A percentile compares a stretch with the other conserved stretches of the same genome.
Evolutionary conservation across 2,329 filamentous ascomycete species (phyloP).

Genomic region (Xylariaceae sp.): DNA sequence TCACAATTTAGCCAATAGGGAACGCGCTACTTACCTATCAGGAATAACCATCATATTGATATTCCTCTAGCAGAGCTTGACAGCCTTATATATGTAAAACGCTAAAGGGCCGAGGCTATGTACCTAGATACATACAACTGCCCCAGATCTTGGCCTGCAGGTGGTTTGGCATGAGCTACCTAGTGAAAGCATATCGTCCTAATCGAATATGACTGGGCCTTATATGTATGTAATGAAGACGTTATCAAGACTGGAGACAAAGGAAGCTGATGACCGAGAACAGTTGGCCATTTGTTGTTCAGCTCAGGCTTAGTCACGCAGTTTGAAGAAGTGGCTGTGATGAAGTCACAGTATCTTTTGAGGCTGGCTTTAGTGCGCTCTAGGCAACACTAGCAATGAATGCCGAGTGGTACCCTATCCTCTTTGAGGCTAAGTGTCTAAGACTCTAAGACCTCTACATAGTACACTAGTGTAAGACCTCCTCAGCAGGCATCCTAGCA

Average conservation of each 20-base stretch:
- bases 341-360: conserved; percentile 8
- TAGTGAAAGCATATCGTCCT: no score
- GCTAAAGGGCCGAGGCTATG: no score
- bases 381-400: background rate
- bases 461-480: background rate
- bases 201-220: no score
- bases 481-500: background rate
- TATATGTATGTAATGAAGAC: no score
- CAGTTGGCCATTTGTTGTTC: no score
- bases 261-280: no score
- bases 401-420: conserved; percentile 7
- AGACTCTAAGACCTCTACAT: no score
- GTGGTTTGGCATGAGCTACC: no score
- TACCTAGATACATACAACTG: background rate
- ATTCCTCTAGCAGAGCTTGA: no score
- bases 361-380: background rate
- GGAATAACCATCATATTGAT: background rate
- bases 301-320: background rate
- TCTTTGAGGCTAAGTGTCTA: background rate
- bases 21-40: background rate
- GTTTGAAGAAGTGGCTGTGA: background rate
- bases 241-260: background rate
- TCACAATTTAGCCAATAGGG: no score
- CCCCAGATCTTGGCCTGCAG: background rate
- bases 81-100: no score